Percentiles rank a stretch among this genome's conserved stretches.
These are phyloP conservation scores for Lipomyces oligophaga DNA, from an alignment of 805 yeast genomes.

Conservation along the genomic window DNA sequence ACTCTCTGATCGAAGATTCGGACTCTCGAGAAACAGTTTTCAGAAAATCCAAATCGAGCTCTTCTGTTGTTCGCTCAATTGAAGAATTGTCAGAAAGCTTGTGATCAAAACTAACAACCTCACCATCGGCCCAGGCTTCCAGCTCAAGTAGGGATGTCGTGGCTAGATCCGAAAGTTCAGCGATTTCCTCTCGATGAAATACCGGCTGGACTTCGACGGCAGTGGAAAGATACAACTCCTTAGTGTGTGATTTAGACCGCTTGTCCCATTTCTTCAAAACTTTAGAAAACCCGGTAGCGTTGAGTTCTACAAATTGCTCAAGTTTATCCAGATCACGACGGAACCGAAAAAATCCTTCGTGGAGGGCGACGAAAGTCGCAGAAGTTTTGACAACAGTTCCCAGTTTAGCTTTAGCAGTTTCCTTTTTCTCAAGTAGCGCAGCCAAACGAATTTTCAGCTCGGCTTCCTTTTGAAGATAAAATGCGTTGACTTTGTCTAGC, in stretches of 20 bases:
- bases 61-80: conserved; percentile 27
- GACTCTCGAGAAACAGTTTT: conserved; percentile 28
- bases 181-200: conserved; percentile 83
- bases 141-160: conserved; percentile 56
- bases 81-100: conserved; percentile 24
- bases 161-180: conserved; percentile 71
- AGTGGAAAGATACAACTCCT: conserved; percentile 83
- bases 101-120: conserved; percentile 36
- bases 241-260: conserved; percentile 88
- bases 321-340: conserved; percentile 82
- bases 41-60: conserved; percentile 23
- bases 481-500: conserved; percentile 89
- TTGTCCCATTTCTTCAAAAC: conserved; percentile 98
- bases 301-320: conserved; percentile 86
- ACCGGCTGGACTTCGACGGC: conserved; percentile 97
- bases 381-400: conserved; percentile 55
- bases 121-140: conserved; percentile 64
- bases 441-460: conserved; percentile 78
- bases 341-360: conserved; percentile 84
- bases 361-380: conserved; percentile 73
- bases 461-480: conserved; percentile 85
- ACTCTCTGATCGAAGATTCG: conserved; percentile 43
- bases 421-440: conserved; percentile 67
- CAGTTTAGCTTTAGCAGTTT: conserved; percentile 45
- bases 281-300: conserved; percentile 93